Evolutionary conservation across 129 eudicot species (phyloP).

Genomic region (Silybum marianum): DNA sequence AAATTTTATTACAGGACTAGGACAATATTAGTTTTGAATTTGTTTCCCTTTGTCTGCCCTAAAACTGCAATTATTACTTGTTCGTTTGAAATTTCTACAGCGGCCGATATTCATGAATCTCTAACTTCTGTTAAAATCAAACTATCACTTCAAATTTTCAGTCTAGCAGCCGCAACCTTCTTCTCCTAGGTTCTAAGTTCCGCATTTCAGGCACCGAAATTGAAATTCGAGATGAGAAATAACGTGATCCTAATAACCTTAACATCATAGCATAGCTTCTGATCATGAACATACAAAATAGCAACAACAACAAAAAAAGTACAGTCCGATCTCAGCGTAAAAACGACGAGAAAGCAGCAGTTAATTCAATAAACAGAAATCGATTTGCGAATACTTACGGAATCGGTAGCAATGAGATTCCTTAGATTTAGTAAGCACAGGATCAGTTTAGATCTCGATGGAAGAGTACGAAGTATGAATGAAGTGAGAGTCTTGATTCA

Average conservation of each 20-base stretch:
- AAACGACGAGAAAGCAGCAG: conserved; percentile 17
- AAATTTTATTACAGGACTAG: not conserved
- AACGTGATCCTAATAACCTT: conserved; percentile 9
- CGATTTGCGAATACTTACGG: conserved; percentile 25
- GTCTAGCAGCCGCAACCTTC: not conserved
- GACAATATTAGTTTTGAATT: not conserved
- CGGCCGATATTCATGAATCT: not conserved
- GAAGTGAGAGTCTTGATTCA: conserved; percentile 25
- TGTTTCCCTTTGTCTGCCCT: conserved; percentile 2
- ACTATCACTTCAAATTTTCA: not conserved
- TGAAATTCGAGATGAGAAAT: not conserved
- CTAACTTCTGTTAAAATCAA: not conserved
- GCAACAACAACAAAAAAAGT: conserved; percentile 1
- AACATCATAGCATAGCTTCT: not conserved
- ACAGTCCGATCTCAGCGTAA: conserved; percentile 7
- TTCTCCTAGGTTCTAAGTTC: conserved; percentile 1
- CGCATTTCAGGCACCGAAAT: not conserved
- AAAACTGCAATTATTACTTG: not conserved
- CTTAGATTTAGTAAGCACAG: not conserved
- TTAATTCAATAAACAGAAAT: conserved; percentile 8
- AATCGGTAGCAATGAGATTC: conserved; percentile 21
- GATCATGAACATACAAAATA: conserved; percentile 3
- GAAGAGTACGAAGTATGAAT: not conserved
- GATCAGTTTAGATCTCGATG: conserved; percentile 30
- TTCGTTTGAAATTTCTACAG: not conserved